Evolutionary conservation across 2,329 filamentous ascomycete genomes (phyloP).

Genomic region (Metarhizium guizhouense): DNA sequence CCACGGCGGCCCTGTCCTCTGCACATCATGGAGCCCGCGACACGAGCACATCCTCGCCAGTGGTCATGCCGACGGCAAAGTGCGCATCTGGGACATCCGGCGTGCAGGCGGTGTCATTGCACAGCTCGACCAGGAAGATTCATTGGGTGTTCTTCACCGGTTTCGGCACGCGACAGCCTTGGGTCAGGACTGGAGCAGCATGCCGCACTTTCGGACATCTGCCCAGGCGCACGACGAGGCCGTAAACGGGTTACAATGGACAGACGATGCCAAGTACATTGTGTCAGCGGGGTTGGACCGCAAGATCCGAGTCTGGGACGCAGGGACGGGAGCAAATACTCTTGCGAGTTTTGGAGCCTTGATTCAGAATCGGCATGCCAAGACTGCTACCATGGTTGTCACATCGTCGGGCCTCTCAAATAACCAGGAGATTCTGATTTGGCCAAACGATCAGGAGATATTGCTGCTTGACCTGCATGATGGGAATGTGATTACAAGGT

Average conservation of each 20-base stretch:
- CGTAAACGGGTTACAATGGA: constrained; percentile 82
- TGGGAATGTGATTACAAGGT: constrained; percentile 60
- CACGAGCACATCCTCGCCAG: constrained; percentile 74
- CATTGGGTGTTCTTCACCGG: constrained; percentile 51
- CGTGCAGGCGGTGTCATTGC: constrained; percentile 69
- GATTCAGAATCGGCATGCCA: constrained; percentile 63
- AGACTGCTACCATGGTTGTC: constrained; percentile 51
- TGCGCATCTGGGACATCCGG: constrained; percentile 81
- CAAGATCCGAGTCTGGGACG: constrained; percentile 80
- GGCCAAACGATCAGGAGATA: constrained; percentile 74
- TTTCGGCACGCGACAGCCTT: constrained; percentile 23
- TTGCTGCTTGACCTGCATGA: constrained; percentile 72
- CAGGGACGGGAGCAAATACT: constrained; percentile 72
- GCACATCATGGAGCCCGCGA: constrained; percentile 73
- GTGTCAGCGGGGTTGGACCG: constrained; percentile 78
- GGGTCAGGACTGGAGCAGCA: constrained; percentile 19
- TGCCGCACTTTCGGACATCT: constrained; percentile 34
- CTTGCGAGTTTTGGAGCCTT: constrained; percentile 80
- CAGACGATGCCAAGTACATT: constrained; percentile 66
- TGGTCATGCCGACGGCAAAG: constrained; percentile 74
- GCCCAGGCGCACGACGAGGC: constrained; percentile 68
- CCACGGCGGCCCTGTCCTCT: constrained; percentile 58
- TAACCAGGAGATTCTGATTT: constrained; percentile 61
- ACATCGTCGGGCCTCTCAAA: constrained; percentile 51
- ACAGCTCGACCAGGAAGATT: constrained; percentile 76